Evolutionary conservation across 2,329 filamentous ascomycete species (phyloP).

Genomic region (Epichloe aotearoae): DNA sequence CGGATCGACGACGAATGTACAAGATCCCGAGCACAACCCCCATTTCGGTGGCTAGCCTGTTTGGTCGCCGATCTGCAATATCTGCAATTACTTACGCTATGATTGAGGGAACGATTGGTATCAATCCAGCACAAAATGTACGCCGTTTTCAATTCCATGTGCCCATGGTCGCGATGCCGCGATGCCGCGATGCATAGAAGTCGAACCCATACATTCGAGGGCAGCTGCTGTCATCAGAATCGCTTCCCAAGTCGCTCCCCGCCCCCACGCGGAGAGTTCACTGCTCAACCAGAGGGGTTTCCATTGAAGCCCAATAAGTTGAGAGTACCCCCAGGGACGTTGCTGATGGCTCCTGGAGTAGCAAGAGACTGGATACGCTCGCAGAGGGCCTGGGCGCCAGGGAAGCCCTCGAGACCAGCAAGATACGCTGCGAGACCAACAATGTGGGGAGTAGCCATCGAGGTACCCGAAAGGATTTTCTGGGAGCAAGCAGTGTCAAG

Average conservation of each 20-base stretch:
- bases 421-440: conserved; percentile 30
- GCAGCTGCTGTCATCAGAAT: no score
- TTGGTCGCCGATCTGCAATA: no score
- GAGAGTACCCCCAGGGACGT: conserved; percentile 10
- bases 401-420: conserved; percentile 24
- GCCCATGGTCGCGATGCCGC: no score
- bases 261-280: not conserved
- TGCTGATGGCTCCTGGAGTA: conserved; percentile 12
- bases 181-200: no score
- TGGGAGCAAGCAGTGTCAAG: conserved; percentile 3
- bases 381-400: conserved; percentile 11
- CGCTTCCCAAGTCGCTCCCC: not conserved
- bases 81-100: no score
- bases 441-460: conserved; percentile 30
- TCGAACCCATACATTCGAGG: no score
- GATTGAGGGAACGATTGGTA: no score
- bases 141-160: no score
- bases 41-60: no score
- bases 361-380: conserved; percentile 1
- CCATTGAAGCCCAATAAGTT: conserved; percentile 14
- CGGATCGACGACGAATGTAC: no score
- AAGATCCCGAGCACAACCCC: no score
- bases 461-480: conserved; percentile 30
- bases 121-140: no score
- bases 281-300: conserved; percentile 2